Conservation (phyloP, 2,329 filamentous ascomycete species). For the Calonectria pteridis region DNA sequence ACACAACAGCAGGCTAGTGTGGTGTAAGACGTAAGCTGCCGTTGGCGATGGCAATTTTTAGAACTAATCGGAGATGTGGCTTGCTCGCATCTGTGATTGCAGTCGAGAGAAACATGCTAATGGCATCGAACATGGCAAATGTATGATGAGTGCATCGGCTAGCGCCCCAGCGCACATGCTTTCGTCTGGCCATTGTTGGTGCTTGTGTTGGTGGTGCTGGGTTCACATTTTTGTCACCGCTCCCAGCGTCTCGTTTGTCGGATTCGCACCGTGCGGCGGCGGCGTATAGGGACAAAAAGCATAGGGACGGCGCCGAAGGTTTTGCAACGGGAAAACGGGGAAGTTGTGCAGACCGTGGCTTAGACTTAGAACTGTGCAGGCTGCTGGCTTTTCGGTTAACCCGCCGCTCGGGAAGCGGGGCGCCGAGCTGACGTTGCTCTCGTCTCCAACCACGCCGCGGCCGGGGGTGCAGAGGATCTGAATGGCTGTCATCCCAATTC, state of each 20-base stretch:
- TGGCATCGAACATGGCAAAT: not conserved
- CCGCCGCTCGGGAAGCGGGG: conserved; percentile 37
- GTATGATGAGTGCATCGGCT: not conserved
- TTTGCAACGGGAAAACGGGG: conserved; percentile 9
- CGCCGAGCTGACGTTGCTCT: not conserved
- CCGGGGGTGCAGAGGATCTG: not conserved
- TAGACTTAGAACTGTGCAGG: conserved; percentile 41
- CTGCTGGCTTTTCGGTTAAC: conserved; percentile 26
- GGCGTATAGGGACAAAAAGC: not conserved
- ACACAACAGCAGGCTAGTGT: not conserved
- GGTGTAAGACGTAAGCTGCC: conserved; percentile 17
- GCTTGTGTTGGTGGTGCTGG: not conserved
- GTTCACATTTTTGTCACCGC: conserved; percentile 11
- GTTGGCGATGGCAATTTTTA: conserved; percentile 2
- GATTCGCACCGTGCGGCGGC: not conserved
- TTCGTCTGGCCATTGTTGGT: not conserved
- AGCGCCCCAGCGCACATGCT: not conserved
- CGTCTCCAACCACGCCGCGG: conserved; percentile 4
- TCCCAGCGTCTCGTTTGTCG: not conserved
- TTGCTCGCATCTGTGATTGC: not conserved
- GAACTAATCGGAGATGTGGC: not conserved
- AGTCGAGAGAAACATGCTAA: not conserved
- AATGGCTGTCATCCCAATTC: not conserved
- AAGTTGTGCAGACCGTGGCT: conserved; percentile 37
- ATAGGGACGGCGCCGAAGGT: not conserved